Evolutionary conservation across 495 filamentous ascomycete genomes (phyloP).

Genomic region (Neurospora sp.): DNA sequence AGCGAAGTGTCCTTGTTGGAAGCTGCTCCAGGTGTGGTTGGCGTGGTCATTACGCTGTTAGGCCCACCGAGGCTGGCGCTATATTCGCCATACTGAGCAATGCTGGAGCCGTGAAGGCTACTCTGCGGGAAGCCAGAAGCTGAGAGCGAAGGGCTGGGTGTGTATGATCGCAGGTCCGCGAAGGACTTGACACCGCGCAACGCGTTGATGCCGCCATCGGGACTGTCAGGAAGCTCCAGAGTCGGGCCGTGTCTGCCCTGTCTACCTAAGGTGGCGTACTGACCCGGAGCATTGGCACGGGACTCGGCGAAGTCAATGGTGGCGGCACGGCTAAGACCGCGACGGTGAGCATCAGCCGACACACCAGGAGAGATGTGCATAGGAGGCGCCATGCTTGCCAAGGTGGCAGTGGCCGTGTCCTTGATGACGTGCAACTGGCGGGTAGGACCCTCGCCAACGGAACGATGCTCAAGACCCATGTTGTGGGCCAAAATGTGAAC

Average conservation of each 20-base stretch:
- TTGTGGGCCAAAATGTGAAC: slow-evolving; percentile 93
- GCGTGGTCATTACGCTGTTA: slow-evolving; percentile 29
- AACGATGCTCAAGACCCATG: slow-evolving; percentile 82
- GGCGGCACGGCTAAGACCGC: slow-evolving; percentile 80
- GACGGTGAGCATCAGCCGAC: slow-evolving; percentile 61
- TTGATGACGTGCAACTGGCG: slow-evolving; percentile 86
- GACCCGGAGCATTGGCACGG: slow-evolving; percentile 54
- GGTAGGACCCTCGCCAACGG: slow-evolving; percentile 74
- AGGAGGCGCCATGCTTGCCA: slow-evolving; percentile 14
- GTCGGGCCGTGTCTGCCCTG: slow-evolving; percentile 57
- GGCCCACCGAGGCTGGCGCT: slow-evolving; percentile 24
- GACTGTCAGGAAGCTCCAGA: slow-evolving; percentile 76
- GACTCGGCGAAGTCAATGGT: slow-evolving; percentile 98
- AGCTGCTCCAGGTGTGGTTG: slow-evolving; percentile 42
- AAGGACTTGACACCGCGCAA: slow-evolving; percentile 95
- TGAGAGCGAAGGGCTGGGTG: slow-evolving; percentile 85
- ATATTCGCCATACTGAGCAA: slow-evolving; percentile 46
- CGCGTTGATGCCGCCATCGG: slow-evolving; percentile 40
- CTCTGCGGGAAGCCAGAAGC: slow-evolving; percentile 41
- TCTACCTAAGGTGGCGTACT: slow-evolving; percentile 65
- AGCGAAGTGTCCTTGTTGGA: slow-evolving; percentile 50
- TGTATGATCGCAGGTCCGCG: slow-evolving; percentile 88
- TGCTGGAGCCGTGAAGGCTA: slow-evolving; percentile 42
- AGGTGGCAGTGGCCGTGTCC: slow-evolving; percentile 29
- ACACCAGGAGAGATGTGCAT: slow-evolving; percentile 52